These are phyloP conservation scores for Hypoxylon intermedium DNA, from an alignment of 495 filamentous ascomycete genomes.

Conservation along the genomic window DNA sequence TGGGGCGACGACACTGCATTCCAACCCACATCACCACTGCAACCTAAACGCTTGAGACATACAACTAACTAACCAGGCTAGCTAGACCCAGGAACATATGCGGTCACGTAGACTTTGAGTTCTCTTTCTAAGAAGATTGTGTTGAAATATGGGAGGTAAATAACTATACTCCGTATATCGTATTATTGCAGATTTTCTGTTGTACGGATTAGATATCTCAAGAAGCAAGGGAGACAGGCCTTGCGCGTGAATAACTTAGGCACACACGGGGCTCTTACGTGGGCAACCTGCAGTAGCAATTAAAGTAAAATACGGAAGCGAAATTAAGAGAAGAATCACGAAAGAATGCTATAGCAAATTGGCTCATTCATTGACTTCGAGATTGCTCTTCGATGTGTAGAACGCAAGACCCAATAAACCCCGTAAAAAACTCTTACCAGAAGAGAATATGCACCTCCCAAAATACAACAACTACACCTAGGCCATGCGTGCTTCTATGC, in stretches of 20 bases:
- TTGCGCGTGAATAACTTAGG: neutral
- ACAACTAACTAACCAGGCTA: too few species aligned
- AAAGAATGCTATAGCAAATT: neutral
- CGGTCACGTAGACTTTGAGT: neutral
- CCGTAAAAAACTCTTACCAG: slow-evolving; percentile 31
- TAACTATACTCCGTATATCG: too few species aligned
- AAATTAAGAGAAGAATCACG: neutral
- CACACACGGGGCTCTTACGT: neutral
- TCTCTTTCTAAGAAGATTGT: neutral
- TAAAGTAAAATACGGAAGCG: neutral
- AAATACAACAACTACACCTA: slow-evolving; percentile 27
- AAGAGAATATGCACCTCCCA: slow-evolving; percentile 34
- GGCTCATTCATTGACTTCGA: slow-evolving; percentile 27
- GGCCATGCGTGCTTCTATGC: slow-evolving; percentile 23
- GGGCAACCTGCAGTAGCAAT: neutral
- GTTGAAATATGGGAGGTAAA: neutral
- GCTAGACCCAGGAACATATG: neutral
- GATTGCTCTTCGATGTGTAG: slow-evolving; percentile 28
- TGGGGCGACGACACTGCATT: slow-evolving; percentile 25
- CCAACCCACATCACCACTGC: slow-evolving; percentile 26
- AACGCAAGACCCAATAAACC: slow-evolving; percentile 9
- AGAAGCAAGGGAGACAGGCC: neutral
- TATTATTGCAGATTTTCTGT: too few species aligned
- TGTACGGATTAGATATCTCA: too few species aligned
- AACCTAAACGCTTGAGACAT: slow-evolving; percentile 26